Percentiles rank a stretch among this genome's conserved stretches.
These are phyloP conservation scores for Triticum turgidum DNA, from an alignment of 176 grass and related monocot genomes.

Conservation along the genomic window DNA sequence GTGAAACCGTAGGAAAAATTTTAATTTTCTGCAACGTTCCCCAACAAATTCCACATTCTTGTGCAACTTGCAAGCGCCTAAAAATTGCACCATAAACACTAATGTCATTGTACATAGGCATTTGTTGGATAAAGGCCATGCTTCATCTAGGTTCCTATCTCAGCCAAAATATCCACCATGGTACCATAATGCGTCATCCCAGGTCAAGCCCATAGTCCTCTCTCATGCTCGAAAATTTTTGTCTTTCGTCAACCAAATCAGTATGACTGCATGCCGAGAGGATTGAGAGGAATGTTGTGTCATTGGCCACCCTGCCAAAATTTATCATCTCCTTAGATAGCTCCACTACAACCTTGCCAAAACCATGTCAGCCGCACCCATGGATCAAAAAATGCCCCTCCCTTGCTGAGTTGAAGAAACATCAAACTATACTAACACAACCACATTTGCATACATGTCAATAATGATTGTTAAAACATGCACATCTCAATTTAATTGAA, in stretches of 20 bases:
- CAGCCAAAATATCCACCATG: slow-evolving; percentile 69
- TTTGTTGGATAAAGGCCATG: slow-evolving; percentile 57
- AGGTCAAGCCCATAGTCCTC: slow-evolving; percentile 47
- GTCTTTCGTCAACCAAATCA: background rate
- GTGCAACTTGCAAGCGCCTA: slow-evolving; percentile 71
- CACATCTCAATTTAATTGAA: too few species aligned
- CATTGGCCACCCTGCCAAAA: slow-evolving; percentile 29
- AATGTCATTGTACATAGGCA: slow-evolving; percentile 55
- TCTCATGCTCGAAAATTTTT: slow-evolving; percentile 26
- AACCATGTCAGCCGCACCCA: slow-evolving; percentile 56
- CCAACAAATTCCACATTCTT: slow-evolving; percentile 64
- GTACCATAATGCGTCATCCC: slow-evolving; percentile 62
- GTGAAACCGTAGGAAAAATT: too few species aligned
- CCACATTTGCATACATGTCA: too few species aligned
- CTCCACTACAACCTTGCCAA: slow-evolving; percentile 40
- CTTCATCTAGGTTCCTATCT: slow-evolving; percentile 57
- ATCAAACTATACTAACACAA: slow-evolving; percentile 23
- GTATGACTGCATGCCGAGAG: slow-evolving; percentile 56
- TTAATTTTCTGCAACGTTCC: too few species aligned
- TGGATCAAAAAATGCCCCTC: slow-evolving; percentile 49
- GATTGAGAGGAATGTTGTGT: slow-evolving; percentile 48
- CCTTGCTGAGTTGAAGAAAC: slow-evolving; percentile 38
- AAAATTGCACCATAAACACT: slow-evolving; percentile 72
- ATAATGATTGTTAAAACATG: too few species aligned
- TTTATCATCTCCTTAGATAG: slow-evolving; percentile 56